Percentiles rank a stretch among this genome's conserved stretches.
Evolutionary conservation across 2,329 filamentous ascomycete species (phyloP).

Genomic region (Alternaria consortialis): DNA sequence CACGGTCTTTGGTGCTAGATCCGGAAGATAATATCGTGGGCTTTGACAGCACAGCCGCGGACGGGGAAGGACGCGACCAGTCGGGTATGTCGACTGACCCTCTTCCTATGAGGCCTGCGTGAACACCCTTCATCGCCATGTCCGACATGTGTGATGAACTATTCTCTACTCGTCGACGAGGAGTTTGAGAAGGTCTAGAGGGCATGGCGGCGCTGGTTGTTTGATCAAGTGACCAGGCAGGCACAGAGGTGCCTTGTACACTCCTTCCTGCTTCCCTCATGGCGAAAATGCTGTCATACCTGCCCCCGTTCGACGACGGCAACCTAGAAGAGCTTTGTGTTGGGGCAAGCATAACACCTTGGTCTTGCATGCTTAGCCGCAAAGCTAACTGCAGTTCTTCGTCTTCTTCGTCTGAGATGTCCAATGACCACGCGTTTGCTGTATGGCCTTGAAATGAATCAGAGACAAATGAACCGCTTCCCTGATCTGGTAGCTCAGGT

Average conservation of each 20-base stretch:
- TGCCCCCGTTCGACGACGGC: not conserved
- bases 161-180: not conserved
- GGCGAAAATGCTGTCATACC: conserved; percentile 9
- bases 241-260: conserved; percentile 1
- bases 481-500: not conserved
- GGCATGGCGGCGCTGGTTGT: not conserved
- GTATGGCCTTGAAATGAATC: not conserved
- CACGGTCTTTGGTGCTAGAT: not conserved
- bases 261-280: conserved; percentile 12
- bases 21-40: not conserved
- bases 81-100: not conserved
- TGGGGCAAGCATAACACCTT: not conserved
- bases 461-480: not conserved
- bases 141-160: not conserved
- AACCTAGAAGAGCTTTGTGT: not conserved
- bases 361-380: conserved; percentile 21
- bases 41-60: not conserved
- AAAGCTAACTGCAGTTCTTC: conserved; percentile 19
- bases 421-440: not conserved
- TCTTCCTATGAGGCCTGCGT: not conserved
- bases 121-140: not conserved
- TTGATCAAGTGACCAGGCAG: conserved; percentile 12
- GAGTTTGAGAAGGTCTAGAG: not conserved
- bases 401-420: conserved; percentile 11
- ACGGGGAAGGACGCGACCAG: not conserved